Percentiles rank a stretch among this genome's conserved stretches.
These are phyloP conservation scores for Neoarthrinium moseri DNA, from an alignment of 2,329 filamentous ascomycete genomes.

Conservation along the genomic window DNA sequence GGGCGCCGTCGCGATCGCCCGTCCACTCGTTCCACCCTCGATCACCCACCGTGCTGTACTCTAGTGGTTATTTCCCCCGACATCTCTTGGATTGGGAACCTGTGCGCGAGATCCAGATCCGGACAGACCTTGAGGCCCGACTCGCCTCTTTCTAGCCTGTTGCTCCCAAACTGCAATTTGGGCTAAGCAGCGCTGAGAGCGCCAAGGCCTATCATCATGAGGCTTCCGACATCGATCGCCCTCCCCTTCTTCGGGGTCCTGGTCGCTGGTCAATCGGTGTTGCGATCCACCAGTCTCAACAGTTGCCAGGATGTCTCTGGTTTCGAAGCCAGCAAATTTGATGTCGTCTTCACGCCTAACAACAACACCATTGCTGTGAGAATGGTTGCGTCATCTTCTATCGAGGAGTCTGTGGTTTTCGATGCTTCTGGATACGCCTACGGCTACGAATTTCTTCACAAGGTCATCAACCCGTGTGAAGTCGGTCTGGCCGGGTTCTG, in stretches of 20 bases:
- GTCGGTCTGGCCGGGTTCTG: slow-evolving; percentile 67
- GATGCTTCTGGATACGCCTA: slow-evolving; percentile 71
- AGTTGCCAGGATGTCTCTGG: slow-evolving; percentile 74
- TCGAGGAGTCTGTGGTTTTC: slow-evolving; percentile 72
- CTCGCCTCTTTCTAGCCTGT: neutral
- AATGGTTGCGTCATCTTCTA: slow-evolving; percentile 70
- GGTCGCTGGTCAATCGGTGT: slow-evolving; percentile 14
- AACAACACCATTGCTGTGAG: slow-evolving; percentile 66
- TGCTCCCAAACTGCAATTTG: too few species aligned
- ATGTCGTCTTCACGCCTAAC: slow-evolving; percentile 67
- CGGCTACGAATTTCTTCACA: slow-evolving; percentile 63
- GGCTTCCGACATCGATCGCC: neutral
- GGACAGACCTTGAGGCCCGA: too few species aligned
- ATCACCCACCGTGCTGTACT: neutral
- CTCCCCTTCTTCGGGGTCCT: slow-evolving; percentile 1
- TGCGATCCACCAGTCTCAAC: slow-evolving; percentile 60
- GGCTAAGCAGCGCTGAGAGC: too few species aligned
- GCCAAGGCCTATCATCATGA: slow-evolving; percentile 5
- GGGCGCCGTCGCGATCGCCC: neutral
- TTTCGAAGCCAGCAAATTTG: slow-evolving; percentile 78
- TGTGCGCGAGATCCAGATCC: too few species aligned
- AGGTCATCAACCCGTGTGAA: slow-evolving; percentile 68
- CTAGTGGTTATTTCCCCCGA: too few species aligned
- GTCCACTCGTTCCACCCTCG: neutral
- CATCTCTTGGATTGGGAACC: too few species aligned